Conservation (phyloP, 169 alveolate genomes). For the Eimeria praecox region DNA sequence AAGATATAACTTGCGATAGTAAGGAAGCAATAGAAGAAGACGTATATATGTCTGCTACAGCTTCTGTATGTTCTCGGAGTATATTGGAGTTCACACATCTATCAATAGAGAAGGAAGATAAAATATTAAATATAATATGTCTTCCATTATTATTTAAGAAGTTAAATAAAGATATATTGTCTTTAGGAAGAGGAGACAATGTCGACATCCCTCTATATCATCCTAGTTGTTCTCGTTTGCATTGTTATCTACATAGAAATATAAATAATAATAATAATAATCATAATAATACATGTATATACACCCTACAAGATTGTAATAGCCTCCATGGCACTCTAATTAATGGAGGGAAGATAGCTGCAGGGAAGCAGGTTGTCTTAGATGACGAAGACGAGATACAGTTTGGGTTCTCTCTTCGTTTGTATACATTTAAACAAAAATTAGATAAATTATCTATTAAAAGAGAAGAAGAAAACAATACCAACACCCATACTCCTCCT, state of each 20-base stretch:
- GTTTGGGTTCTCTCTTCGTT: conserved; percentile 77
- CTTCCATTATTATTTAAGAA: conserved; percentile 42
- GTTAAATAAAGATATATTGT: conserved; percentile 9
- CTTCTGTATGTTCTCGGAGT: background rate
- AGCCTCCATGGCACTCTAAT: conserved; percentile 75
- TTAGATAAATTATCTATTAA: background rate
- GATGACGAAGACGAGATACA: conserved; percentile 81
- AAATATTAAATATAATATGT: background rate
- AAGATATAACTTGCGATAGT: background rate
- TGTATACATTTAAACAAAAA: conserved; percentile 28
- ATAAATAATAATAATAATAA: background rate
- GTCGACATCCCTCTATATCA: conserved; percentile 65
- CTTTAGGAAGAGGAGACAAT: conserved; percentile 56
- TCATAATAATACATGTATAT: conserved; percentile 1
- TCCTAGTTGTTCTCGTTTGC: conserved; percentile 72
- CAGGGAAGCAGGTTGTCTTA: conserved; percentile 34
- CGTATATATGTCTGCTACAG: background rate
- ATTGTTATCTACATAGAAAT: conserved; percentile 27
- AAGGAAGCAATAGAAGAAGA: background rate
- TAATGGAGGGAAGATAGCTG: conserved; percentile 79
- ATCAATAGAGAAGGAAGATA: conserved; percentile 57
- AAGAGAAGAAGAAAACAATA: background rate
- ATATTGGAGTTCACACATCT: conserved; percentile 43
- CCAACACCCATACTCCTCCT: too few relatives aligned
- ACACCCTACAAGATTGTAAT: conserved; percentile 74